Evolutionary conservation across 2,329 filamentous ascomycete species (phyloP).

Genomic region (Mariannaea elegans): DNA sequence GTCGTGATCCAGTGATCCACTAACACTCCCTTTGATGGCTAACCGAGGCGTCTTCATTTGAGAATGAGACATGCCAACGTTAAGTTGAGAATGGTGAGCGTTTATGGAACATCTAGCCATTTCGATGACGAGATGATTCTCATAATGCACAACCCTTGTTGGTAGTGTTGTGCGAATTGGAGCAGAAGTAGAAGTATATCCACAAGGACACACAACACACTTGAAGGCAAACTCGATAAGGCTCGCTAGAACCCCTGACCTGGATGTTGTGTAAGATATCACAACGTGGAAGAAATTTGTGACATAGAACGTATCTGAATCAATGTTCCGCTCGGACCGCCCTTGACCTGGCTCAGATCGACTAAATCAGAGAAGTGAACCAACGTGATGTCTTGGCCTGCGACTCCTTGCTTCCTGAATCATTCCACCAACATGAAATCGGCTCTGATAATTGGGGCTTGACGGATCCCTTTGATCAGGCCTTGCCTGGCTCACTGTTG

Average conservation of each 20-base stretch:
- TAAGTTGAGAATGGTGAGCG: not conserved
- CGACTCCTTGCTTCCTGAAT: slow-evolving; percentile 35
- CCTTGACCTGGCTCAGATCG: not conserved
- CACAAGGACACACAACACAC: no score
- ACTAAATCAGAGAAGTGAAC: not conserved
- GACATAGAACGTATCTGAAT: not conserved
- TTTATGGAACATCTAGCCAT: not conserved
- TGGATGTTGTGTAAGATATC: no score
- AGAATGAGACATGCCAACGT: slow-evolving; percentile 31
- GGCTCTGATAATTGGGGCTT: slow-evolving; percentile 26
- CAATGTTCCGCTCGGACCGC: not conserved
- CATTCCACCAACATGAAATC: slow-evolving; percentile 36
- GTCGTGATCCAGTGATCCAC: slow-evolving; percentile 21
- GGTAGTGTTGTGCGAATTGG: no score
- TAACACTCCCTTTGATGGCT: not conserved
- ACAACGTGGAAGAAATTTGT: not conserved
- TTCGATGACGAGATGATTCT: slow-evolving; percentile 2
- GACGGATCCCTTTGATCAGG: slow-evolving; percentile 22
- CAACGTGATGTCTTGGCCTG: slow-evolving; percentile 30
- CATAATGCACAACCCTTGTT: no score
- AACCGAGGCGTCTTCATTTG: slow-evolving; percentile 14
- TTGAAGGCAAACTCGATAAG: no score
- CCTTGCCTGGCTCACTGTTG: no score
- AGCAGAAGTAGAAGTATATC: no score
- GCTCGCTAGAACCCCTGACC: no score